These are phyloP conservation scores for Curvularia verruculosa DNA, from an alignment of 2,329 filamentous ascomycete genomes.

Conservation along the genomic window DNA sequence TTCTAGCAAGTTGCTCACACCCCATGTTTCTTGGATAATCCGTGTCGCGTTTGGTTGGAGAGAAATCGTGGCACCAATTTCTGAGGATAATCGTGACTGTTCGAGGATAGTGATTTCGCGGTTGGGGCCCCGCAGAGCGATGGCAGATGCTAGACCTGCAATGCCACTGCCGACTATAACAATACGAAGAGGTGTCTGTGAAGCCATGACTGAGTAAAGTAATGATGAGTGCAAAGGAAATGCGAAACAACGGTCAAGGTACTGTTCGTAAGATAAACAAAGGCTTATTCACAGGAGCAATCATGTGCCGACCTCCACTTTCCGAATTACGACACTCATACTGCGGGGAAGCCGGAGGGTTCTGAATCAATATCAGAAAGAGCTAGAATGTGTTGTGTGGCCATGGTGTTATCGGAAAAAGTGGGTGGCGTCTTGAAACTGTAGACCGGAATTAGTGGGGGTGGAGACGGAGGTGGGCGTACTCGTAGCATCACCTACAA, in stretches of 20 bases:
- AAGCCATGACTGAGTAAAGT: conserved; percentile 14
- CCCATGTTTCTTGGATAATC: conserved; percentile 43
- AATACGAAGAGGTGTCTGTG: conserved; percentile 36
- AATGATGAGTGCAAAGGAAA: neutral
- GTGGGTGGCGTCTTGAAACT: neutral
- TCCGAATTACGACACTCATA: neutral
- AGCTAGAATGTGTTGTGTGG: neutral
- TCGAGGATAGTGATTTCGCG: conserved; percentile 46
- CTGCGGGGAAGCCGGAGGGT: neutral
- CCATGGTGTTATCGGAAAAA: neutral
- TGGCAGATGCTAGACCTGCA: conserved; percentile 34
- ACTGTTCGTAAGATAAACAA: neutral
- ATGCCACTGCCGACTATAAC: conserved; percentile 40
- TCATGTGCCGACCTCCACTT: neutral
- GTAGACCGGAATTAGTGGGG: neutral
- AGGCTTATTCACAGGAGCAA: neutral
- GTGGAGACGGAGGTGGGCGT: neutral
- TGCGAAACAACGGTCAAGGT: neutral
- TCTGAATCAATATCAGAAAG: neutral
- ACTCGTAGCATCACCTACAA: neutral
- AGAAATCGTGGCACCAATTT: conserved; percentile 52
- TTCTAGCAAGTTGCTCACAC: conserved; percentile 34
- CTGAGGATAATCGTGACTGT: conserved; percentile 39
- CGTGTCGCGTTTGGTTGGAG: conserved; percentile 53
- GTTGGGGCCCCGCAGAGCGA: conserved; percentile 45